Evolutionary conservation across 164 flowering plant genomes (phyloP).

Genomic region (Kingdonia uniflora): DNA sequence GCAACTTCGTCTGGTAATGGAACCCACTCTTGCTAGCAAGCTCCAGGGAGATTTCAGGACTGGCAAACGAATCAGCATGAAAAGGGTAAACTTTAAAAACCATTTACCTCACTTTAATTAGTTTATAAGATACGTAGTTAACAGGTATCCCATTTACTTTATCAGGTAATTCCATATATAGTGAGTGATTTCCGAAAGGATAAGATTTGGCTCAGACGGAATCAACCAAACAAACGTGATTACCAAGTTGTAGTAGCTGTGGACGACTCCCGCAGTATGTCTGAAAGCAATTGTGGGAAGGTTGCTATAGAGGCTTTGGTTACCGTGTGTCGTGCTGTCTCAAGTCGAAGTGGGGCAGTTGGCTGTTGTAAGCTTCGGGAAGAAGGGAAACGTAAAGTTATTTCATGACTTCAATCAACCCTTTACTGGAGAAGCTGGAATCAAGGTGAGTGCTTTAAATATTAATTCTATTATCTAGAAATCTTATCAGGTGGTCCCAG

Average conservation of each 20-base stretch:
- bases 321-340: conserved; percentile 94
- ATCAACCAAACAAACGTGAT: conserved; percentile 83
- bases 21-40: conserved; percentile 86
- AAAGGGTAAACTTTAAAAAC: conserved; percentile 42
- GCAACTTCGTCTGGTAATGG: conserved; percentile 86
- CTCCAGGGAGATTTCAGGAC: conserved; percentile 91
- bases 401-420: conserved; percentile 81
- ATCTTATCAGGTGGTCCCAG: too few species aligned
- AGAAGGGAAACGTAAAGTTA: conserved; percentile 64
- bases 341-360: conserved; percentile 87
- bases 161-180: conserved; percentile 81
- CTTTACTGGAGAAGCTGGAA: conserved; percentile 79
- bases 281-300: conserved; percentile 69
- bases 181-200: conserved; percentile 87
- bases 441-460: conserved; percentile 36
- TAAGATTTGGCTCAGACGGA: conserved; percentile 91
- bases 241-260: conserved; percentile 92
- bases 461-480: neutral
- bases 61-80: conserved; percentile 96
- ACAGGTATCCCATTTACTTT: neutral
- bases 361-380: conserved; percentile 92
- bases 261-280: conserved; percentile 97
- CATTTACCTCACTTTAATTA: too few species aligned
- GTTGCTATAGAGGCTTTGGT: conserved; percentile 88
- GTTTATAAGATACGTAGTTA: too few species aligned